Base-by-base conservation (phyloP, 78 protist genomes). In the Dictyostelium discoideum region DNA sequence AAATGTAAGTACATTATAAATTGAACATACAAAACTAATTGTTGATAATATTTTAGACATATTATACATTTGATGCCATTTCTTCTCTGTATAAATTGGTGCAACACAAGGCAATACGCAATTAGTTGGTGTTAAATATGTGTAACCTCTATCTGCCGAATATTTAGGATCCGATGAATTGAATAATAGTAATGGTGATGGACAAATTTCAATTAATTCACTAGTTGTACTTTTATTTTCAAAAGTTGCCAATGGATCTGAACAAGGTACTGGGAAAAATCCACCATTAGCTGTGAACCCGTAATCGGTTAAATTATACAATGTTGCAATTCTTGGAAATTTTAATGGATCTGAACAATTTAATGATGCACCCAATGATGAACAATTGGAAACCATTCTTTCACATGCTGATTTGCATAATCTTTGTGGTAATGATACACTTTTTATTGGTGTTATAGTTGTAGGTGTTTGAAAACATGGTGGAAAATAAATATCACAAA, bases 101-200 rank as follows among this genome's bases (percentile, higher is more conserved):
- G 85, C 77, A 3, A 85, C 85, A 63, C 93, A 87, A 24, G 77
- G 85, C 7, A 87, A 40, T 14, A 87, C 93, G 42, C 93, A 87
- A n/a, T 76, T 76, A 9, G 44, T 44, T 10, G 39, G 26, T 11
- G 48, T 13, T 29, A 82, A 42, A 82, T 82, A 82, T 0, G 86
- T 82, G 86, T 82, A 82, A 13, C 86, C 86, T 42, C 13, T 82
- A 26, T 44, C 65, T 1, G 72, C 13, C 0, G 86, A n/a, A 10
- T 50, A 82, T 14, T 50, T 29, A 1, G 86, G 74, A 29, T 82
- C 86, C 0, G 39, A 22, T 18, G 29, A 16, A 26, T 50, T 82
- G 11, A 26, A n/a, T 29, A 50, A 44, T 5, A 50, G 2, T 9
- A 80, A 44, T 10, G 86, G 86, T 20, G 44, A 50, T 29, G 86